Evolutionary conservation across 208 protist species (phyloP), one percentile per base, ranked within the genome.

Genomic region (Balamuthia mandrillaris): DNA sequence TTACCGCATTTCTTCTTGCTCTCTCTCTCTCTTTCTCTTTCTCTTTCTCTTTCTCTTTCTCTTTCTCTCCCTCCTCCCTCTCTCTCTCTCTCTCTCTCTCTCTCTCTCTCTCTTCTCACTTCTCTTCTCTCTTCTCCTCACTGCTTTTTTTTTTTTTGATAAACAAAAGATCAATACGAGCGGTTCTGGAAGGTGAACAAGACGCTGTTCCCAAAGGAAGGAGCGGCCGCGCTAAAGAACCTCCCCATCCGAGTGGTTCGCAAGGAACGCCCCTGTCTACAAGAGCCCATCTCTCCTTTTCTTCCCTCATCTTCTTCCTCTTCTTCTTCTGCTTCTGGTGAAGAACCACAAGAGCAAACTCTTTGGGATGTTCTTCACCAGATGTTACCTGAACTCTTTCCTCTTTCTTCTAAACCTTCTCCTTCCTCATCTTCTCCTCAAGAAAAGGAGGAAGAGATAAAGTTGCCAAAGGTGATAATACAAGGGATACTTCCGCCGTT

Each of bases 121-220:
- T n/a, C n/a, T n/a, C n/a, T n/a, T n/a, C n/a, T n/a, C n/a, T n/a
- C n/a, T n/a, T n/a, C n/a, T n/a, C n/a, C n/a, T n/a, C n/a, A n/a
- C n/a, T n/a, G n/a, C n/a, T n/a, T n/a, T n/a, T n/a, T n/a, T 47
- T 1, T 68, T 29, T 68, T 54, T 12, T 54, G 1, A 68, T 37
- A 0, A 61, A 37, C 58, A 35, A 7, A 65, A 79, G 70, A 79
- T 35, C 52, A 79, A 9, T 79, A 60, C 70, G 60, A 79, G 70
- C 70, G 70, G 39, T 79, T 79, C 44, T 79, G 70, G 70, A 49
- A 79, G 31, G 70, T 79, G 70, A 79, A 79, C 27, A 49, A 79
- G n/a, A 42, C 60, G 3, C 47, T 79, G 27, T 79, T 56, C 45
- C 70, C 70, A 39, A 39, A 77, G 29, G 70, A 79, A n/a, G n/a